Evolutionary conservation across 768 basidiomycete species (phyloP), one percentile per base, ranked within the genome.

Genomic region (Tylopilus plumbeoviolaceoides): DNA sequence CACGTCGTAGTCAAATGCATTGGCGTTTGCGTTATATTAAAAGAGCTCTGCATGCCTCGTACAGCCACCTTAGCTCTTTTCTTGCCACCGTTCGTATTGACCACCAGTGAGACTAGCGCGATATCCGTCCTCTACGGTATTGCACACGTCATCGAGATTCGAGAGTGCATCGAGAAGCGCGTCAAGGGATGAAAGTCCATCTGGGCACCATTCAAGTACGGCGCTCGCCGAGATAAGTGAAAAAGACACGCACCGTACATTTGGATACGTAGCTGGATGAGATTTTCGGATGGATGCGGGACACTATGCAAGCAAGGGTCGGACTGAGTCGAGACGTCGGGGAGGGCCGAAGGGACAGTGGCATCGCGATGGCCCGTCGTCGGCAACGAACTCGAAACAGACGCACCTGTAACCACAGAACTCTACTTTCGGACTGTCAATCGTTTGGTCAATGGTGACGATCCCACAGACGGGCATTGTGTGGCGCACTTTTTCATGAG

Each of bases 261-360:
- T 81, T 98, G 95, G 55, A 98, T 92, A n/a, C 97, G 89, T 25
- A 98, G 74, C 63, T 98, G 91, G 63, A 99, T 97, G 61, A 89
- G 85, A 60, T 91, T 89, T 75, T 99, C 97, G 10, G 95, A 97
- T 4, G 97, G 97, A 75, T 98, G 97, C 2, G 97, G 97, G 38
- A 61, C 68, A 44, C 70, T 70, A 42, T 15, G 40, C 31, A 25
- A 41, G 30, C 41, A 27, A 47, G 55, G 23, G 23, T 18, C 35
- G 4, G 31, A 14, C 11, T 20, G 40, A 50, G 31, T 30, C 18
- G 43, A 35, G 10, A 41, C 25, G 38, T 25, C 31, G 47, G 39
- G 15, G 27, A 51, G 21, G 17, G 27, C 39, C 44, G 36, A 48
- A 36, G 30, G 31, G 55, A 61, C 55, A 59, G 66, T 53, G 60